Percentiles rank a stretch among this genome's conserved stretches.
Conservation (phyloP, 2,329 filamentous ascomycete species). For the Paracamarosporium sp. region DNA sequence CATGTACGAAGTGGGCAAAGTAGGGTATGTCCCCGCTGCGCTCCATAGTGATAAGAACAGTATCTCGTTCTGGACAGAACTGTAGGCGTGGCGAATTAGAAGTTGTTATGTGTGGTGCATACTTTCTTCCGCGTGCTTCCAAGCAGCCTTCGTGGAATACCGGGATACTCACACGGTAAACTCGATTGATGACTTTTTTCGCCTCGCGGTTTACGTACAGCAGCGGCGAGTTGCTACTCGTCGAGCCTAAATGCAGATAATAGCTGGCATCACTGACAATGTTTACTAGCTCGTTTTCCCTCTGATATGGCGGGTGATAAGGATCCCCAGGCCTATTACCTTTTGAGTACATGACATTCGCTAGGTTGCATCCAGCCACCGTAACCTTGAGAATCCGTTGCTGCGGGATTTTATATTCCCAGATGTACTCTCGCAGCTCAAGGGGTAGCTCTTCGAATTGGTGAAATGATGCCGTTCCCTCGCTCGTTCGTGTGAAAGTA, state of each 20-base stretch:
- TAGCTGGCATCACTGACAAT: slow-evolving; percentile 14
- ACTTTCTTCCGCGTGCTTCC: background rate
- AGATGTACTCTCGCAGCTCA: background rate
- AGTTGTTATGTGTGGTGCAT: background rate
- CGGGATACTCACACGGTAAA: slow-evolving; percentile 13
- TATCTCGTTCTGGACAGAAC: slow-evolving; percentile 16
- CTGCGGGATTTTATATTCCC: background rate
- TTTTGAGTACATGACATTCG: background rate
- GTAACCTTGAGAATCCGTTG: slow-evolving; percentile 3
- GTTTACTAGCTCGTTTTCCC: slow-evolving; percentile 11
- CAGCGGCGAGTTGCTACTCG: slow-evolving; percentile 6
- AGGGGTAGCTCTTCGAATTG: slow-evolving; percentile 3
- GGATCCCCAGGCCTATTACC: background rate
- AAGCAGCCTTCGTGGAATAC: background rate
- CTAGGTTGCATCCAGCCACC: background rate
- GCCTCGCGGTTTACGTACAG: slow-evolving; percentile 14
- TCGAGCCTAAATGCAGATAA: slow-evolving; percentile 8
- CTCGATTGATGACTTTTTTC: slow-evolving; percentile 6
- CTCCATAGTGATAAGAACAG: slow-evolving; percentile 9
- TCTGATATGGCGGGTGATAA: slow-evolving; percentile 4
- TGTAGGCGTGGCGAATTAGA: slow-evolving; percentile 4
- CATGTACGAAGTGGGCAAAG: slow-evolving; percentile 16
- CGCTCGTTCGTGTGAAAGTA: background rate
- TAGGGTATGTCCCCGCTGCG: slow-evolving; percentile 7
- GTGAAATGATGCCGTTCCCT: background rate